phyloP scores from a whole-genome alignment of 2,329 filamentous ascomycete genomes.

The Curvularia spicifera region DNA sequence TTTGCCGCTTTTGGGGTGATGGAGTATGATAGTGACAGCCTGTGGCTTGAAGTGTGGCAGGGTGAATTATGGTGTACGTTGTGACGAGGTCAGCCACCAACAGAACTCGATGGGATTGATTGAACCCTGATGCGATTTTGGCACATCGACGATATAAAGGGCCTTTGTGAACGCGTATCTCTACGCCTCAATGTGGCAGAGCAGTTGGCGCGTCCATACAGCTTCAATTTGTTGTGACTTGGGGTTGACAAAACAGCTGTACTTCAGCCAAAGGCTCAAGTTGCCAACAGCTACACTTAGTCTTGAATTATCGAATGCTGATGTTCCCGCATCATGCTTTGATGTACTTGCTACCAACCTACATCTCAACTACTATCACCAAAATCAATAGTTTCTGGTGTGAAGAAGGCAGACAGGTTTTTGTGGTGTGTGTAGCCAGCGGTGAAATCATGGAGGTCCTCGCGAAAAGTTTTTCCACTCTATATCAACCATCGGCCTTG shows the following conservation, averaged over 20 bases:
- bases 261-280: too few relatives aligned
- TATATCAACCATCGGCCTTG: conserved; percentile 19
- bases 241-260: too few relatives aligned
- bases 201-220: background rate
- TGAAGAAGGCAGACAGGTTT: background rate
- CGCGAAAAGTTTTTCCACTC: conserved; percentile 25
- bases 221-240: too few relatives aligned
- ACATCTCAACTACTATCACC: too few relatives aligned
- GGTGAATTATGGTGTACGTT: background rate
- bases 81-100: background rate
- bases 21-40: background rate
- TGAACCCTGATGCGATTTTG: background rate
- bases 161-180: background rate
- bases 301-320: too few relatives aligned
- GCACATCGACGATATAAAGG: background rate
- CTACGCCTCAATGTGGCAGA: background rate
- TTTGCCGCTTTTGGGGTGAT: background rate
- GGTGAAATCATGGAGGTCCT: conserved; percentile 25
- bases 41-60: background rate
- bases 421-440: conserved; percentile 24
- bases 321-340: too few relatives aligned
- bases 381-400: background rate
- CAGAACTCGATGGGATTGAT: background rate
- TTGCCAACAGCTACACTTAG: too few relatives aligned
- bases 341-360: too few relatives aligned